Conservation (phyloP, 768 basidiomycete species). For the Fomitopsis pulvina region DNA sequence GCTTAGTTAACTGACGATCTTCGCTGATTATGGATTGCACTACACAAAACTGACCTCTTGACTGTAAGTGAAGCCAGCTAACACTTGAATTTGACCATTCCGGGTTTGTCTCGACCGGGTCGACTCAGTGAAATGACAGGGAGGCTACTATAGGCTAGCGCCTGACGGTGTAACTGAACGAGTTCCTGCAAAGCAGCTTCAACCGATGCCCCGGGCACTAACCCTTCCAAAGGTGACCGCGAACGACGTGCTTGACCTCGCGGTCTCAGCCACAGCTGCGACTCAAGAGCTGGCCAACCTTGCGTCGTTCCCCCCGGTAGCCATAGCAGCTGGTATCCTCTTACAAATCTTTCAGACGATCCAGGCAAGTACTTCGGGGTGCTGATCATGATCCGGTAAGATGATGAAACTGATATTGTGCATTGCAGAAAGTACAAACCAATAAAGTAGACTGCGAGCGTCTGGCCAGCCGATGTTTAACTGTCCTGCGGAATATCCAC, state of each 20-base stretch:
- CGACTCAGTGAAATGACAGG: too few species aligned
- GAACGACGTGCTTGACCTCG: slow-evolving; percentile 24
- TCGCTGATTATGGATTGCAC: too few species aligned
- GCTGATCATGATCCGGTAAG: slow-evolving; percentile 7
- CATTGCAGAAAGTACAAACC: slow-evolving; percentile 22
- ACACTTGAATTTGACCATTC: not conserved
- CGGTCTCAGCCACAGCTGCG: slow-evolving; percentile 24
- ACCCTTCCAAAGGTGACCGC: slow-evolving; percentile 21
- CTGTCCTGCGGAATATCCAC: slow-evolving; percentile 36
- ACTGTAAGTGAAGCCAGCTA: not conserved
- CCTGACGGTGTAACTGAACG: too few species aligned
- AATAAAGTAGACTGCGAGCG: slow-evolving; percentile 35
- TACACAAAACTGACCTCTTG: too few species aligned
- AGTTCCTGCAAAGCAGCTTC: not conserved
- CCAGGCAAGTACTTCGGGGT: slow-evolving; percentile 30
- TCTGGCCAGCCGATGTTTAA: slow-evolving; percentile 34
- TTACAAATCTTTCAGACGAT: slow-evolving; percentile 39
- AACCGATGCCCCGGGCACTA: slow-evolving; percentile 23
- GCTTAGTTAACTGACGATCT: too few species aligned
- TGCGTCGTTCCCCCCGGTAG: slow-evolving; percentile 36
- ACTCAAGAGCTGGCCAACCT: slow-evolving; percentile 27
- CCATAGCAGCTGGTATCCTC: slow-evolving; percentile 33
- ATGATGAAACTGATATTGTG: not conserved
- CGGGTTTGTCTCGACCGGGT: too few species aligned
- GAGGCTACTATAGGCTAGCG: too few species aligned